These are phyloP conservation scores for Aspergillus caelatus DNA, from an alignment of 2,329 filamentous ascomycete genomes.

Conservation along the genomic window DNA sequence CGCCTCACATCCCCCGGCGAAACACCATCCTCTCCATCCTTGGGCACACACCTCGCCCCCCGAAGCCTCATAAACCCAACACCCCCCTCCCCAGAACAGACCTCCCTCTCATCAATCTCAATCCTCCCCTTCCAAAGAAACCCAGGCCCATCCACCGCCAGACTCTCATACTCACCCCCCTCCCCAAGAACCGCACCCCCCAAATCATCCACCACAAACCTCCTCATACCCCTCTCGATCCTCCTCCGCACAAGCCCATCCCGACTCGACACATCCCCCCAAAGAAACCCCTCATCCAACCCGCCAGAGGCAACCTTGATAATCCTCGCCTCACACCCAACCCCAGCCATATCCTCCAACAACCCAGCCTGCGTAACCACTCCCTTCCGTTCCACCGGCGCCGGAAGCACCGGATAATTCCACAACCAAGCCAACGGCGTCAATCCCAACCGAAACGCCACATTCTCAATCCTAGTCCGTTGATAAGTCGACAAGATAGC, in stretches of 20 bases:
- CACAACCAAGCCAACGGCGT: constrained; percentile 84
- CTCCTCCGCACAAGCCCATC: constrained; percentile 51
- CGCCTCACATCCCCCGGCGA: constrained; percentile 41
- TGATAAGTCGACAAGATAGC: constrained; percentile 96
- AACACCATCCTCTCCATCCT: constrained; percentile 30
- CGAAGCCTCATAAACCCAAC: constrained; percentile 71
- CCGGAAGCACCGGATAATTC: constrained; percentile 80
- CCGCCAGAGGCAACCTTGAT: constrained; percentile 94
- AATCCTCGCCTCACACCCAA: constrained; percentile 82
- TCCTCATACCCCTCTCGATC: constrained; percentile 52
- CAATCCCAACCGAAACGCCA: constrained; percentile 81
- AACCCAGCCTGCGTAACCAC: constrained; percentile 49
- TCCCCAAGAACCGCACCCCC: constrained; percentile 81
- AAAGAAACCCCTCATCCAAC: constrained; percentile 77
- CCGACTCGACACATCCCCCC: constrained; percentile 69
- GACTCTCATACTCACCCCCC: constrained; percentile 93
- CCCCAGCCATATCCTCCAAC: constrained; percentile 77
- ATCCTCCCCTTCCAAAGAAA: constrained; percentile 74
- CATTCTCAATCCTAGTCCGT: constrained; percentile 89
- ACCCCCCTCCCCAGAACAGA: constrained; percentile 72
- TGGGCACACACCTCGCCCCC: constrained; percentile 58
- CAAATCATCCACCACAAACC: constrained; percentile 64
- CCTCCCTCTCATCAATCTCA: constrained; percentile 57
- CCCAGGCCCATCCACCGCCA: constrained; percentile 78
- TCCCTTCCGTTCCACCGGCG: constrained; percentile 34